phyloP scores from a whole-genome alignment of 2,329 filamentous ascomycete species.

The Cercospora sojina region DNA sequence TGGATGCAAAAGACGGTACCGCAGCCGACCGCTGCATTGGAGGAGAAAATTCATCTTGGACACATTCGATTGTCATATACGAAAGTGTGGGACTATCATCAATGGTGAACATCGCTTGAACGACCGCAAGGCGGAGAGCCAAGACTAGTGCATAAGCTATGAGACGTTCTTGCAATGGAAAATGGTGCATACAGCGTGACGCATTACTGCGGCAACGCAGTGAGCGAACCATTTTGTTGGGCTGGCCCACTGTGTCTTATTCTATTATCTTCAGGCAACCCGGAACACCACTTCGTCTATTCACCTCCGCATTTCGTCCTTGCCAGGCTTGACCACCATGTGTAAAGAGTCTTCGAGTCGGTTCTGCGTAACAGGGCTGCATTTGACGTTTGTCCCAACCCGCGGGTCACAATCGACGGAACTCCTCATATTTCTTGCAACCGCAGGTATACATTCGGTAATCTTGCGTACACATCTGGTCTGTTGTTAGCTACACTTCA shows the following conservation, averaged over 20 bases:
- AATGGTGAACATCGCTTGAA: neutral
- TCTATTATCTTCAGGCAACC: neutral
- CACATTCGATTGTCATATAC: neutral
- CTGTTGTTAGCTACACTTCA: neutral
- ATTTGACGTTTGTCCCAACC: neutral
- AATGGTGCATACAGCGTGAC: neutral
- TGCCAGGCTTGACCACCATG: neutral
- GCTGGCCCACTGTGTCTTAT: neutral
- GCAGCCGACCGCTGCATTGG: neutral
- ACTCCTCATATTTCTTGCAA: neutral
- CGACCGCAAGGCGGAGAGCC: neutral
- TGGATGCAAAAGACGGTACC: neutral
- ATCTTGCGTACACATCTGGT: neutral
- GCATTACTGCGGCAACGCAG: neutral
- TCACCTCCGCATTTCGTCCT: neutral
- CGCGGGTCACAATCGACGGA: neutral
- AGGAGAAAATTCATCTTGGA: neutral
- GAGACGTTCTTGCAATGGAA: too few relatives aligned
- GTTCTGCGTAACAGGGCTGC: neutral
- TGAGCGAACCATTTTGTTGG: neutral
- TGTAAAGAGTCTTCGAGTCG: neutral
- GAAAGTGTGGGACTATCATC: neutral
- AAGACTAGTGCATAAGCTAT: neutral
- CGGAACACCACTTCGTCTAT: neutral
- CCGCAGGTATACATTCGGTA: neutral